A percentile compares a stretch with the other conserved stretches of the same genome.
These are phyloP conservation scores for Alternaria novae-zelandiae DNA, from an alignment of 2,329 filamentous ascomycete species.

Conservation along the genomic window DNA sequence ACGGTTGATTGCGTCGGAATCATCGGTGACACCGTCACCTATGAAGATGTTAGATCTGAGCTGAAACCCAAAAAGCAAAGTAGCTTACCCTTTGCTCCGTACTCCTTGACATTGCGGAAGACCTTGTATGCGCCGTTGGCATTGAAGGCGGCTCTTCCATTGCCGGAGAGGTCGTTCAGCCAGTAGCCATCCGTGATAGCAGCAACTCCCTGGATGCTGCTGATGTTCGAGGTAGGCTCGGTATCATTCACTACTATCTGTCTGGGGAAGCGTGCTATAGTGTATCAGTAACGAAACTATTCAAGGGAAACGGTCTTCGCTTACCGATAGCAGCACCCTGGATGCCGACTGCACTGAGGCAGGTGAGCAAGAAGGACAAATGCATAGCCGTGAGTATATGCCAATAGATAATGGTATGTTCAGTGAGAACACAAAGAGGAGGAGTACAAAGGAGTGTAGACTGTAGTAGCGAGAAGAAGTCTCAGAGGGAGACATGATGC, in stretches of 20 bases:
- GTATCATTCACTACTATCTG: not conserved
- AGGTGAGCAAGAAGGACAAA: constrained; percentile 31
- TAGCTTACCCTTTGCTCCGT: constrained; percentile 50
- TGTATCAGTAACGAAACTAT: constrained; percentile 2
- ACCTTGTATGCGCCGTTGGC: constrained; percentile 48
- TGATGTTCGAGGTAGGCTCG: not conserved
- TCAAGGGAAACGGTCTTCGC: not conserved
- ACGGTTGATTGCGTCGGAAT: constrained; percentile 63
- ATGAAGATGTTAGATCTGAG: constrained; percentile 14
- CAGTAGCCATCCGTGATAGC: constrained; percentile 44
- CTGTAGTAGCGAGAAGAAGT: constrained; percentile 7
- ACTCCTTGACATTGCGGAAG: constrained; percentile 54
- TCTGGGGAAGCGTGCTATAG: constrained; percentile 15
- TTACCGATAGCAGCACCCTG: constrained; percentile 30
- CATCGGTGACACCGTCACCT: constrained; percentile 49
- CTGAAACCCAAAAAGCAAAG: not conserved
- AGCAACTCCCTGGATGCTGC: constrained; percentile 8
- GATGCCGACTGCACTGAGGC: constrained; percentile 36
- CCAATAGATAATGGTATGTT: constrained; percentile 1
- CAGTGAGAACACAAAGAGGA: not conserved
- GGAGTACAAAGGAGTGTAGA: constrained; percentile 12
- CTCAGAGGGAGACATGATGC: constrained; percentile 1
- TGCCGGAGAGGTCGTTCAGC: constrained; percentile 52
- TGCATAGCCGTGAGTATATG: constrained; percentile 27
- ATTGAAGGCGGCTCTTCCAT: constrained; percentile 52